Evolutionary conservation across 148 eudicot genomes (phyloP).

Genomic region (Fagopyrum esculentum): DNA sequence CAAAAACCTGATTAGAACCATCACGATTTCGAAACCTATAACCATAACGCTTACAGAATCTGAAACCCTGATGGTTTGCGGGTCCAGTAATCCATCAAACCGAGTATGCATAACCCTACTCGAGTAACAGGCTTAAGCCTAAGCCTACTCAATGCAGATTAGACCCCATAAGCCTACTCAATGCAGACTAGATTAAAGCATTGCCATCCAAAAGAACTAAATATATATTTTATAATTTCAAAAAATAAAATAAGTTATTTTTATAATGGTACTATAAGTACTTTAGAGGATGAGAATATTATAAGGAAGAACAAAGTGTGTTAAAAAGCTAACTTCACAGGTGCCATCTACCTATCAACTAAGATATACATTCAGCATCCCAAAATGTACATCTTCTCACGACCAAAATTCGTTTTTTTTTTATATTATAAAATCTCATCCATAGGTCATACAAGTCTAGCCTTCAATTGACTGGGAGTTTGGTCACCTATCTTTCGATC

Average conservation of each 20-base stretch:
- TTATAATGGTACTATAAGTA: too few relatives aligned
- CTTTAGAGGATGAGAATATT: not conserved
- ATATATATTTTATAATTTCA: not conserved
- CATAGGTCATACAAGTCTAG: not conserved
- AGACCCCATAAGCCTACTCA: too few relatives aligned
- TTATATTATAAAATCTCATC: not conserved
- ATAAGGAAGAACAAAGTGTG: not conserved
- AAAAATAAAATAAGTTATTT: not conserved
- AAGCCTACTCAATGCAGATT: too few relatives aligned
- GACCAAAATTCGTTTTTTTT: not conserved
- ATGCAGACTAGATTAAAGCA: too few relatives aligned
- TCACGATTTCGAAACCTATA: too few relatives aligned
- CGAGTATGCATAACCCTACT: too few relatives aligned
- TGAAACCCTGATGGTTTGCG: too few relatives aligned
- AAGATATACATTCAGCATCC: not conserved
- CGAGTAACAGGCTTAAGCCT: too few relatives aligned
- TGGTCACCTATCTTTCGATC: not conserved
- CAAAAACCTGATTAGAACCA: too few relatives aligned
- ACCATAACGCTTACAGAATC: too few relatives aligned
- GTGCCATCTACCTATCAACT: conserved; percentile 7
- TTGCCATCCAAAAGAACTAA: too few relatives aligned
- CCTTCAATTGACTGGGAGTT: not conserved
- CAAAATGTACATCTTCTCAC: not conserved
- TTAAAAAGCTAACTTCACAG: not conserved
- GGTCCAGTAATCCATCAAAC: too few relatives aligned